phyloP scores from a whole-genome alignment of 352 stramenopile genomes.

The Thalassiosira livingstoniorum region DNA sequence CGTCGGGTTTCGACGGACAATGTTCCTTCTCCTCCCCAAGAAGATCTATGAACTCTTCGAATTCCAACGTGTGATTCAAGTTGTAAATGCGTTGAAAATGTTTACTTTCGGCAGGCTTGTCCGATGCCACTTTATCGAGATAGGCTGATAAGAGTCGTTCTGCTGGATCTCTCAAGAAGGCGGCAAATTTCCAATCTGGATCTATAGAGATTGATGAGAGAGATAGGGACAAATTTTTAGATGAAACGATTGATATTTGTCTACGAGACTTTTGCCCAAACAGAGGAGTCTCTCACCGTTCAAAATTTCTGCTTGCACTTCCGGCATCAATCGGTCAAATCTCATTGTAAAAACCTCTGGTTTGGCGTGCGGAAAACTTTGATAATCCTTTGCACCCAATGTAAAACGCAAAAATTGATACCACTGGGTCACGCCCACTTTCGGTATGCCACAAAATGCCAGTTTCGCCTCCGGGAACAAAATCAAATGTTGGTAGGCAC shows the following conservation, averaged over 20 bases:
- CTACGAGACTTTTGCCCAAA: too few relatives aligned
- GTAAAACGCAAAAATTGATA: constrained; percentile 67
- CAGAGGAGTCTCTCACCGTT: constrained; percentile 37
- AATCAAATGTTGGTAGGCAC: constrained; percentile 59
- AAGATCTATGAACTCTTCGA: constrained; percentile 38
- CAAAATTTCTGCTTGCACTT: constrained; percentile 40
- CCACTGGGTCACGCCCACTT: constrained; percentile 70
- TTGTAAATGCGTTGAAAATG: constrained; percentile 31
- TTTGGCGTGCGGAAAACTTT: constrained; percentile 60
- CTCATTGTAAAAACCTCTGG: constrained; percentile 49
- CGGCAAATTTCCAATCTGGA: constrained; percentile 37
- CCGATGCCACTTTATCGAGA: constrained; percentile 56
- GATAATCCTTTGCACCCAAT: constrained; percentile 68
- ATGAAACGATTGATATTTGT: too few relatives aligned
- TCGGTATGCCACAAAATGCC: constrained; percentile 73
- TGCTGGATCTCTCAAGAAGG: constrained; percentile 65
- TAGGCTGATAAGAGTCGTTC: constrained; percentile 68
- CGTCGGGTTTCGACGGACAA: neutral
- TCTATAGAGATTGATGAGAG: constrained; percentile 10
- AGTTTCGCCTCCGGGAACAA: constrained; percentile 66
- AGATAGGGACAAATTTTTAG: too few relatives aligned
- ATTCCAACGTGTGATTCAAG: constrained; percentile 15
- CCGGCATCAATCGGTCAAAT: constrained; percentile 52
- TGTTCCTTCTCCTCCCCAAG: constrained; percentile 15
- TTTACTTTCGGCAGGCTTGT: constrained; percentile 30